A percentile compares a stretch with the other conserved stretches of the same genome.
phyloP scores from a whole-genome alignment of 1,139 yeast genomes.

The Geotrichum phurueaensis region DNA sequence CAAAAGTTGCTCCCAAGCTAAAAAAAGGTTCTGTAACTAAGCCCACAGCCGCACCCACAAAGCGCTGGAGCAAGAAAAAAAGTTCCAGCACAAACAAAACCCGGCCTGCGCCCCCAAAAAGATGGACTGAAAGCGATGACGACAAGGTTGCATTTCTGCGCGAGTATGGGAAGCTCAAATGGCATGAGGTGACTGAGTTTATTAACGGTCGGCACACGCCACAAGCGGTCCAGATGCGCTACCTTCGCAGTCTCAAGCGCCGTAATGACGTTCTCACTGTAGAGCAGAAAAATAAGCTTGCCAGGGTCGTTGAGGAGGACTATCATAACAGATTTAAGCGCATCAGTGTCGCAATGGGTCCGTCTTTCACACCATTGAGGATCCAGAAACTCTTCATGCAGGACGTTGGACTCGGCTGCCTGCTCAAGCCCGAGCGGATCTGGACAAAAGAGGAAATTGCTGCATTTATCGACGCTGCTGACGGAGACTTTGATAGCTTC shows the following conservation, averaged over 20 bases:
- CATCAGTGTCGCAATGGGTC: slow-evolving; percentile 30
- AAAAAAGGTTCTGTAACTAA: not conserved
- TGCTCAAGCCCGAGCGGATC: slow-evolving; percentile 7
- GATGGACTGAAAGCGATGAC: slow-evolving; percentile 40
- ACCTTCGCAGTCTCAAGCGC: slow-evolving; percentile 37
- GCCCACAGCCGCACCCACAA: not conserved
- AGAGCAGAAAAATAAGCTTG: slow-evolving; percentile 32
- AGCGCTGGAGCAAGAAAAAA: not conserved
- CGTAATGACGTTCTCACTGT: slow-evolving; percentile 35
- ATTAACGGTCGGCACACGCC: slow-evolving; percentile 36
- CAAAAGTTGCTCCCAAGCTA: not conserved
- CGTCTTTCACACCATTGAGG: slow-evolving; percentile 22
- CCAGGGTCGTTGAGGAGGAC: slow-evolving; percentile 34
- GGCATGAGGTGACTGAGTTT: slow-evolving; percentile 38
- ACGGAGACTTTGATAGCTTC: slow-evolving; percentile 18
- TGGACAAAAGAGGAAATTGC: slow-evolving; percentile 17
- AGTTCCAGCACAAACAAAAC: not conserved
- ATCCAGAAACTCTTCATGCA: slow-evolving; percentile 15
- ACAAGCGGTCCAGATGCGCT: slow-evolving; percentile 32
- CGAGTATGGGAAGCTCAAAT: slow-evolving; percentile 36
- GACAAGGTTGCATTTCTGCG: slow-evolving; percentile 37
- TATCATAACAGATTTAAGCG: slow-evolving; percentile 42
- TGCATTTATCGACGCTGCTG: slow-evolving; percentile 17
- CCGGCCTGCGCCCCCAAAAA: not conserved
- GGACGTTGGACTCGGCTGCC: slow-evolving; percentile 11